A percentile compares a stretch with the other conserved stretches of the same genome.
Evolutionary conservation across 1,284 basidiomycete species (phyloP).

Genomic region (Apiotrichum akiyoshidainum): DNA sequence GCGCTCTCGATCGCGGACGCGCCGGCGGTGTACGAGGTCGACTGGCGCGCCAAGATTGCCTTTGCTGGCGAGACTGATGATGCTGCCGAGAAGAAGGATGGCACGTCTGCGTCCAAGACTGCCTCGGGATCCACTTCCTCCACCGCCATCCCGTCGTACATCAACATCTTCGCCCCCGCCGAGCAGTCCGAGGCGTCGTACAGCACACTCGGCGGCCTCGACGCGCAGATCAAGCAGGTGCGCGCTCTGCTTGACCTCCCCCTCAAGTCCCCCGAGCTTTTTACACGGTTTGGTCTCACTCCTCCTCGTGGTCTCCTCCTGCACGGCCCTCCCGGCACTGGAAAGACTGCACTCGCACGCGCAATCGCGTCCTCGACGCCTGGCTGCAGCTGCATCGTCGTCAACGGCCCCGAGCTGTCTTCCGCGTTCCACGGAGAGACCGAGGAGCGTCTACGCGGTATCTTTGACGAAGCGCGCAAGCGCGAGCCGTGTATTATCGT

Average conservation of each 20-base stretch:
- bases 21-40: conserved; percentile 39
- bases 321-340: conserved; percentile 89
- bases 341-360: conserved; percentile 87
- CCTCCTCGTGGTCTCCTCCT: conserved; percentile 86
- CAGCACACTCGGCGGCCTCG: conserved; percentile 79
- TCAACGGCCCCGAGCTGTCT: conserved; percentile 92
- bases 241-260: conserved; percentile 94
- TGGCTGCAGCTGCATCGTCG: conserved; percentile 73
- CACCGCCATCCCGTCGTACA: conserved; percentile 38
- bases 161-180: conserved; percentile 47
- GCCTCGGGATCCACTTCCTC: not conserved
- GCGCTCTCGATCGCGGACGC: conserved; percentile 57
- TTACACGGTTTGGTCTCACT: conserved; percentile 81
- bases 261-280: conserved; percentile 82
- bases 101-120: not conserved
- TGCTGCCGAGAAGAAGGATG: not conserved
- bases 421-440: conserved; percentile 97
- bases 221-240: conserved; percentile 82
- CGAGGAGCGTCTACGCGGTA: conserved; percentile 79
- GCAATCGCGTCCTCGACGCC: conserved; percentile 77
- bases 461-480: conserved; percentile 79
- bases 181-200: conserved; percentile 47
- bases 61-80: conserved; percentile 17
- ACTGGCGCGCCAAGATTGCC: conserved; percentile 42
- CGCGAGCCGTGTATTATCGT: conserved; percentile 88